These are phyloP conservation scores for Solanum dulcamara DNA, from an alignment of 257 asterid genomes.

Conservation along the genomic window DNA sequence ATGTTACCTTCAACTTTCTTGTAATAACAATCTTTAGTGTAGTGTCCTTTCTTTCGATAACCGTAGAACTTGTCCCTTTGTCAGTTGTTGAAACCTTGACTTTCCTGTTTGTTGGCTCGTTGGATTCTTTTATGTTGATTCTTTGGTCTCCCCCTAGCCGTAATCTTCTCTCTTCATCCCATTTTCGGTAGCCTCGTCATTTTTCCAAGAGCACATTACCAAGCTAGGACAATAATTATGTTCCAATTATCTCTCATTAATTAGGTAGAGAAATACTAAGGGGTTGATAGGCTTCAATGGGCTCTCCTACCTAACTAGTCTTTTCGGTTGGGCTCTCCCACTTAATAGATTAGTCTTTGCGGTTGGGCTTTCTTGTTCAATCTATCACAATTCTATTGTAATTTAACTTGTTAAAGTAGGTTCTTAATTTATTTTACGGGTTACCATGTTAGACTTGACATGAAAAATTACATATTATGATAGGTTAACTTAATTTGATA, in stretches of 20 bases:
- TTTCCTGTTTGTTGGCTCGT: not conserved
- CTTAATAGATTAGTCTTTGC: not conserved
- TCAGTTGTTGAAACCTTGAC: not conserved
- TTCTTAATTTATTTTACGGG: not conserved
- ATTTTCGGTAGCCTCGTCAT: not conserved
- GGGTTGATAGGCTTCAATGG: not conserved
- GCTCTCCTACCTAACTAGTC: not conserved
- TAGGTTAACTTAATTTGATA: not conserved
- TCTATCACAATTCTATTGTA: not conserved
- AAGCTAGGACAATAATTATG: not conserved
- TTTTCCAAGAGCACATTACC: not conserved
- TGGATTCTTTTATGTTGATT: not conserved
- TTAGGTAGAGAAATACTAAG: not conserved
- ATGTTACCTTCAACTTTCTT: not conserved
- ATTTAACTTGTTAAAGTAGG: not conserved
- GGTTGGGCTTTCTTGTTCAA: not conserved
- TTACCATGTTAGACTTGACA: not conserved
- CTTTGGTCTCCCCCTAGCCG: not conserved
- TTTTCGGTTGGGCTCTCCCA: not conserved
- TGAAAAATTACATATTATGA: not conserved
- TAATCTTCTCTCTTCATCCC: not conserved
- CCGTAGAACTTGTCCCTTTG: not conserved
- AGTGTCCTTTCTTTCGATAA: not conserved
- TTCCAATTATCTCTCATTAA: not conserved
- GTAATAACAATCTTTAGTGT: not conserved